Evolutionary conservation across 1,284 basidiomycete genomes (phyloP), one percentile per base, ranked within the genome.

Genomic region (Lentinus polychrous): DNA sequence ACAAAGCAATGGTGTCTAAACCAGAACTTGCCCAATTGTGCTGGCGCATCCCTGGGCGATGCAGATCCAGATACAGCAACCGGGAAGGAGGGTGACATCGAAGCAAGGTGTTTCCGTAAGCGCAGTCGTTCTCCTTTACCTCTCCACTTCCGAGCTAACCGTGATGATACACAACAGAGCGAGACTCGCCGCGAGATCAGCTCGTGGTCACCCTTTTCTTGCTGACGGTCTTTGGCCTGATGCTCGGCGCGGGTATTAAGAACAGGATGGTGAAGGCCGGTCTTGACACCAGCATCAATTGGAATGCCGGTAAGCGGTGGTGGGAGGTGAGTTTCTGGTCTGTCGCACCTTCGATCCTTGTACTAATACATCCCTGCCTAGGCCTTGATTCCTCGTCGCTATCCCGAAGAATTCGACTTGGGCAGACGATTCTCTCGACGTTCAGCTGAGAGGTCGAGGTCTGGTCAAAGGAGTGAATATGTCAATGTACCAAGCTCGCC

Each of bases 1-100:
- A 96, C 92, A 8, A 91, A 92, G 59, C 88, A 94, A 63, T 97
- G 93, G 85, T 97, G 94, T 68, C 72, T 94, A 45, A 92, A 95
- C 61, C 94, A 92, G 66, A 92, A 94, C 61, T 75, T 96, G 24
- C 70, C 77, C 6, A 94, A 93, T 46, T 96, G 94, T 62, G 74
- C 79, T 45, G 89, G 87, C 38, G 94, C 94, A 31, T 76, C 83
- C 46, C 69, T 92, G 32, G 93, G 91, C 23, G 87, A 92, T 58
- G 83, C 88, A 33, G 82, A 97, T 67, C 87, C 85, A 18, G 93
- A 97, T 66, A 92, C 87, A 17, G 92, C 88, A 6, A 94, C 92
- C 1, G 94, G 94, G n/a, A 93, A 91, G 60, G 94, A 95, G 64
- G 93, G 93, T 20, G 93, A 96, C 66, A 91, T 97, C 33, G 90